Percentiles rank a stretch among this genome's conserved stretches.
These are phyloP conservation scores for Coccomyxa subellipsoidea DNA, from an alignment of 163 green algal genomes.

Conservation along the genomic window DNA sequence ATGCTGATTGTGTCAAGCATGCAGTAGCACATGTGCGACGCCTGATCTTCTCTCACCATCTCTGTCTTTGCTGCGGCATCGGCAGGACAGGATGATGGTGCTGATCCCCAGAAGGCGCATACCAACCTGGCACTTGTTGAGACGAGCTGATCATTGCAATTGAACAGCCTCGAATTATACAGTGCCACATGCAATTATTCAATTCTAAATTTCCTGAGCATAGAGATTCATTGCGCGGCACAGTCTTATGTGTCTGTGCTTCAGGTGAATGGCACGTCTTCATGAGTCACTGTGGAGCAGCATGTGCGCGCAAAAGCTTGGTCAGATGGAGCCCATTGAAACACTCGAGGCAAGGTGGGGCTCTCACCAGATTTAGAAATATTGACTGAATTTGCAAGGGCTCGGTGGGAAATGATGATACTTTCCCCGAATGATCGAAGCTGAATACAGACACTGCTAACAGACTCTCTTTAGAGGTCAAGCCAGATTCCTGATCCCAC, in stretches of 20 bases:
- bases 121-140: conserved; percentile 26
- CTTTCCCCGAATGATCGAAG: conserved; percentile 58
- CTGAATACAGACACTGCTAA: conserved; percentile 39
- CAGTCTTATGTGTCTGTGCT: background rate
- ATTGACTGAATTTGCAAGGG: background rate
- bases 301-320: no score
- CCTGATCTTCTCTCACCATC: conserved; percentile 29
- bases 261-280: background rate
- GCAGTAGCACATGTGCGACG: no score
- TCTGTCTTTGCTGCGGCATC: conserved; percentile 30
- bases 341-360: background rate
- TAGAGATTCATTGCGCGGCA: background rate
- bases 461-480: conserved; percentile 17
- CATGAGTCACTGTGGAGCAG: background rate
- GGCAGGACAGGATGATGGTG: conserved; percentile 18
- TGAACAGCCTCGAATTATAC: conserved; percentile 6
- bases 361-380: background rate
- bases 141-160: conserved; percentile 8
- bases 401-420: conserved; percentile 36
- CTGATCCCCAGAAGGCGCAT: conserved; percentile 31
- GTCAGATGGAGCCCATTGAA: no score
- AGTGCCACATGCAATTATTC: background rate
- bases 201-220: background rate
- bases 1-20: no score
- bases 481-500: conserved; percentile 31